phyloP scores from a whole-genome alignment of 306 rosid species.

The Fragaria nilgerrensis region DNA sequence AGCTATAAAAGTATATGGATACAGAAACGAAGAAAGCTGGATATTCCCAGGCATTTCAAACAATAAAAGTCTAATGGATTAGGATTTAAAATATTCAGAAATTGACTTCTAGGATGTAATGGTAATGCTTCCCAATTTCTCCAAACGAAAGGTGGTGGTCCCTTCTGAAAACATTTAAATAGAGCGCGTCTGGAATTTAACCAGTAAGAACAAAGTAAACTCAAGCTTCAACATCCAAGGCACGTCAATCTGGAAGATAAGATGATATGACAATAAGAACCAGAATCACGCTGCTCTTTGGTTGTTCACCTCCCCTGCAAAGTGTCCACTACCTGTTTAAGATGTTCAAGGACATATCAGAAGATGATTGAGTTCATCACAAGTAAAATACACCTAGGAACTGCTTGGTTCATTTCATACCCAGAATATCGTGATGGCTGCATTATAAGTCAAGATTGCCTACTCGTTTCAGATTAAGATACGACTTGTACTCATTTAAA shows the following conservation, averaged over 20 bases:
- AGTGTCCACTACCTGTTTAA: constrained; percentile 25
- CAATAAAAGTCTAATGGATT: background rate
- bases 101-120: background rate
- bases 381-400: background rate
- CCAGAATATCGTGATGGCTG: background rate
- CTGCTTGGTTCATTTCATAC: background rate
- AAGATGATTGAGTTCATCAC: background rate
- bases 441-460: background rate
- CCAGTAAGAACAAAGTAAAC: background rate
- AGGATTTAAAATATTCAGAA: background rate
- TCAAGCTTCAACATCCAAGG: background rate
- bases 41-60: background rate
- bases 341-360: constrained; percentile 3
- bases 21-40: background rate
- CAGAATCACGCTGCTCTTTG: background rate
- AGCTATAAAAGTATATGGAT: background rate
- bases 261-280: background rate
- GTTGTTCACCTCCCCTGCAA: background rate
- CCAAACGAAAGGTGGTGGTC: background rate
- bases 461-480: background rate
- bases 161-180: background rate
- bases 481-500: background rate
- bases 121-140: background rate
- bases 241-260: background rate
- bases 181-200: background rate